Percentiles rank a stretch among this genome's conserved stretches.
Evolutionary conservation across 805 yeast species (phyloP).

Genomic region (Blastobotrys parvus): DNA sequence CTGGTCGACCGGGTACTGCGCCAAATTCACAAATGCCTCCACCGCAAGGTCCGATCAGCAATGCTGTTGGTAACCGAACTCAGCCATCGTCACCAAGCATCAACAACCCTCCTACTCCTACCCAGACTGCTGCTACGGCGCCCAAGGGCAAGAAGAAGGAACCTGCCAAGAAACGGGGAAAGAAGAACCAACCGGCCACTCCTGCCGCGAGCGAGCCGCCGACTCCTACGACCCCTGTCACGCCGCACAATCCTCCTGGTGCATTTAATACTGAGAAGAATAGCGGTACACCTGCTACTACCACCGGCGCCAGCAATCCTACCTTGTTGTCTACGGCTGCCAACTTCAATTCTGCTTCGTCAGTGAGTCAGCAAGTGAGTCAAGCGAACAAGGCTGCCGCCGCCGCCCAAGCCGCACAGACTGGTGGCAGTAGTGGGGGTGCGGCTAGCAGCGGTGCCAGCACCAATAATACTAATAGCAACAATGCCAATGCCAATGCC

Average conservation of each 20-base stretch:
- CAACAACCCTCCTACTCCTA: slow-evolving; percentile 17
- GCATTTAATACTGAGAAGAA: slow-evolving; percentile 10
- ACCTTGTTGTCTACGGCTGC: slow-evolving; percentile 17
- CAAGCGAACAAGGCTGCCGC: slow-evolving; percentile 2
- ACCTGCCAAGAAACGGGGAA: slow-evolving; percentile 16
- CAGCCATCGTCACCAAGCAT: slow-evolving; percentile 21
- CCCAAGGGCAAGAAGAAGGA: slow-evolving; percentile 17
- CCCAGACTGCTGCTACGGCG: slow-evolving; percentile 18
- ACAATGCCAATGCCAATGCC: slow-evolving; percentile 1
- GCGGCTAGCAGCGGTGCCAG: neutral
- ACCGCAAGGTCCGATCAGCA: slow-evolving; percentile 18
- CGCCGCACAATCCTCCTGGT: slow-evolving; percentile 29
- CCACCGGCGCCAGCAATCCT: slow-evolving; percentile 1
- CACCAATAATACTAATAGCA: neutral
- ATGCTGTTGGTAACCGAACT: slow-evolving; percentile 16
- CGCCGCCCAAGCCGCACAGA: neutral
- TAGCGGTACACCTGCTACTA: slow-evolving; percentile 3
- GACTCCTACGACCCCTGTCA: slow-evolving; percentile 36
- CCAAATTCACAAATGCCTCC: slow-evolving; percentile 18
- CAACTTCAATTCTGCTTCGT: slow-evolving; percentile 14
- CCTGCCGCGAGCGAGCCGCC: slow-evolving; percentile 32
- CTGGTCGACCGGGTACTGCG: slow-evolving; percentile 9
- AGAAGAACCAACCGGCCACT: slow-evolving; percentile 20
- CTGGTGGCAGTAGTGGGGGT: neutral
- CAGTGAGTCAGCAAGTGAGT: slow-evolving; percentile 3